Evolutionary conservation across 2,329 filamentous ascomycete species (phyloP).

Genomic region (Sporothrix pseudoabietina): DNA sequence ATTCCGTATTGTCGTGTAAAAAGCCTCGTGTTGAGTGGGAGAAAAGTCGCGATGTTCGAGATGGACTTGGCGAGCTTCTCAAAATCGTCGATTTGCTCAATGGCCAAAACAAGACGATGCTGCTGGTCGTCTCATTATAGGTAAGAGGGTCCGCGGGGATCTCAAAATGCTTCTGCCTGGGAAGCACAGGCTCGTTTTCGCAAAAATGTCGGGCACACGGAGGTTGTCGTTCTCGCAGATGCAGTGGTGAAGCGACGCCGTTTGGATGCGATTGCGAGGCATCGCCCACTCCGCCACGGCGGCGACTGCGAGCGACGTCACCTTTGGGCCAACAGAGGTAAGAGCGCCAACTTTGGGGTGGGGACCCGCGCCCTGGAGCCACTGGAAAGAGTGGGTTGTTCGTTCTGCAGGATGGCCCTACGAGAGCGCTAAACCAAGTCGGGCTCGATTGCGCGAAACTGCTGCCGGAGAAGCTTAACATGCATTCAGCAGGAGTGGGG

Average conservation of each 20-base stretch:
- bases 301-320: constrained; percentile 12
- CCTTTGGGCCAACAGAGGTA: background rate
- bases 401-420: constrained; percentile 10
- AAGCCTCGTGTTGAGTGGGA: no score
- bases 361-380: background rate
- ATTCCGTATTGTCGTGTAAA: no score
- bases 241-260: background rate
- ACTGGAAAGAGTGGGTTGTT: background rate
- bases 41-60: background rate
- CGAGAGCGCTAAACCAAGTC: background rate
- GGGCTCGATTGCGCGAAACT: constrained; percentile 12
- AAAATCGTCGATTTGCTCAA: background rate
- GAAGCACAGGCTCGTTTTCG: background rate
- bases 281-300: constrained; percentile 6
- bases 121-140: constrained; percentile 1
- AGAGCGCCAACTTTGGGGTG: background rate
- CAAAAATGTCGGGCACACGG: background rate
- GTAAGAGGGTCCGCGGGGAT: background rate
- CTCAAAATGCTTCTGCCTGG: constrained; percentile 13
- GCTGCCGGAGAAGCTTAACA: constrained; percentile 12
- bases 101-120: background rate
- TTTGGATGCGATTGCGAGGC: constrained; percentile 15
- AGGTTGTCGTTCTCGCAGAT: background rate
- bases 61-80: background rate
- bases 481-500: background rate